A percentile compares a stretch with the other conserved stretches of the same genome.
phyloP scores from a whole-genome alignment of 2,329 filamentous ascomycete species.

The Lecanicillium sp. region DNA sequence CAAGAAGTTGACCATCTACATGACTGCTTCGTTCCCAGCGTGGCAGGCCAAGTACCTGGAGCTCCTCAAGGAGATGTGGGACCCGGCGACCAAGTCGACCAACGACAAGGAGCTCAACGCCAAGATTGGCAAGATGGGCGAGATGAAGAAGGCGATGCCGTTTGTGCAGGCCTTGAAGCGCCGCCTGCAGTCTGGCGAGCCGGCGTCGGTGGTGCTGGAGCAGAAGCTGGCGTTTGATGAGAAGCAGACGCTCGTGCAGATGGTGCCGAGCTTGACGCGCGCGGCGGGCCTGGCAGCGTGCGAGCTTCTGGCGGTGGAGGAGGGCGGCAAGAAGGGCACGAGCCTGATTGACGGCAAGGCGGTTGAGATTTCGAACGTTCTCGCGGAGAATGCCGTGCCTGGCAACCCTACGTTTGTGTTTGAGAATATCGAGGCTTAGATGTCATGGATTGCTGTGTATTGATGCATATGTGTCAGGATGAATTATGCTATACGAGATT shows the following conservation, averaged over 20 bases:
- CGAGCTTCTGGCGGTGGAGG: slow-evolving; percentile 65
- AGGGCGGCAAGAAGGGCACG: slow-evolving; percentile 60
- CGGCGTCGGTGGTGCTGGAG: slow-evolving; percentile 64
- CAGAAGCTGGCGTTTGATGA: slow-evolving; percentile 86
- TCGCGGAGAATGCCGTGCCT: slow-evolving; percentile 71
- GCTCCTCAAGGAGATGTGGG: slow-evolving; percentile 66
- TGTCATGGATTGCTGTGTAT: not conserved
- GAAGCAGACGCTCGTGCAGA: slow-evolving; percentile 64
- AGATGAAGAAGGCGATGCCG: slow-evolving; percentile 98
- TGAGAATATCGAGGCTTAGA: slow-evolving; percentile 61
- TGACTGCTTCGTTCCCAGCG: slow-evolving; percentile 70
- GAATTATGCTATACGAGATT: too few species aligned
- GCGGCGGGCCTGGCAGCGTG: slow-evolving; percentile 64
- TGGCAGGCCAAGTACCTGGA: slow-evolving; percentile 94
- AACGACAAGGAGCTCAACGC: slow-evolving; percentile 79
- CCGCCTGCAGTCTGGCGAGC: slow-evolving; percentile 66
- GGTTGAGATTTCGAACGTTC: slow-evolving; percentile 49
- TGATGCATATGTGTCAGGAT: not conserved
- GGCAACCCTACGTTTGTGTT: slow-evolving; percentile 79
- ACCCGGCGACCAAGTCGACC: slow-evolving; percentile 51
- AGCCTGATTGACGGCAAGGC: slow-evolving; percentile 48
- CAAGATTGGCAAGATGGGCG: slow-evolving; percentile 72
- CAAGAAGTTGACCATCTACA: slow-evolving; percentile 85
- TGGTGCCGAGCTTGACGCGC: slow-evolving; percentile 73
- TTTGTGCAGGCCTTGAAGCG: slow-evolving; percentile 87